Base-by-base conservation (phyloP, 2,329 filamentous ascomycete species). In the Trichothecium roseum region DNA sequence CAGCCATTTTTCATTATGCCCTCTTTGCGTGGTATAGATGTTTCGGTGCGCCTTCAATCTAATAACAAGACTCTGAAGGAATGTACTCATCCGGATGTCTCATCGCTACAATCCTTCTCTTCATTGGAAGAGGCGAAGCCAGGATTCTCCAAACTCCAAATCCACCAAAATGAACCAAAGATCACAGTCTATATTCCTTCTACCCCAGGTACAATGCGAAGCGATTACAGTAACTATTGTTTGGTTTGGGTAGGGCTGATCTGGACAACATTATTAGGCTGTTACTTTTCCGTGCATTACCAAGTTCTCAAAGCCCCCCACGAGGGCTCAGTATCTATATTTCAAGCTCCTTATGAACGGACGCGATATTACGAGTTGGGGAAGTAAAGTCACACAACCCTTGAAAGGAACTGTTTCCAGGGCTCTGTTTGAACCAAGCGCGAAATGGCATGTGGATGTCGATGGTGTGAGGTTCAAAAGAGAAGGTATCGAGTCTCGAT, bases 171-270 rank as follows among this genome's bases (percentile, higher is more conserved):
- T 16, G 55, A 60, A 12, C 60, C 71, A 2, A 59, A 50, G 4
- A 54, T 68, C 16, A 71, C 72, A 2, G 70, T 76, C 24, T 77
- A 77, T 43, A 62, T 77, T 10, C 69, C 72, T 3, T 74, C 72
- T 1, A 47, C 62, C 4, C 62, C 70, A 49, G 70, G 72, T 72
- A 49, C 6, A 5, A 24, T 17, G 13, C 10, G 5, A 24, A 24
- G 10, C 20, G n/a, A 34, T 42, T 14, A 45, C 33, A 46, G 28
- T 14, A 5, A 20, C 8, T 8, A 12, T 4, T 33, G 74, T 71
- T 65, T 3, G 57, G 20, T 6, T 10, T 10, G 6, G 10, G 20
- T 10, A 24, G 20, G 20, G 10, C 6, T 24, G 6, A 24, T 24
- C 10, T 6, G 10, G 6, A 6, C 6, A 24, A 24, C 20, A 24